Conservation (phyloP, 768 basidiomycete species). For the Agrocybe pediades region DNA sequence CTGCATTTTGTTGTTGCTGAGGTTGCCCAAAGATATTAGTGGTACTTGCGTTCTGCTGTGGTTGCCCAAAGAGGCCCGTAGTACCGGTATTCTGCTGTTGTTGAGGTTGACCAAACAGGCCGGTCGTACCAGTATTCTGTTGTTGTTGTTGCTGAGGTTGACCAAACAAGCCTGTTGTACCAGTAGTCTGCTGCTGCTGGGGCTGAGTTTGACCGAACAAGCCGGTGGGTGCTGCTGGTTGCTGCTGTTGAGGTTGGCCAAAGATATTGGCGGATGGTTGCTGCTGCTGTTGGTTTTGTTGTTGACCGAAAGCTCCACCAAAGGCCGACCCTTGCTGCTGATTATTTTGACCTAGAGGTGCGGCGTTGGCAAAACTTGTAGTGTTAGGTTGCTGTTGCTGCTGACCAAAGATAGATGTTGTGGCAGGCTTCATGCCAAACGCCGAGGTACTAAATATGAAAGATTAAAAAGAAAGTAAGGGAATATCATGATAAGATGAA, state of each 20-base stretch:
- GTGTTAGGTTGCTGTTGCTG: constrained; percentile 21
- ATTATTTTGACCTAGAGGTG: constrained; percentile 15
- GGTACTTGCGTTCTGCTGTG: constrained; percentile 21
- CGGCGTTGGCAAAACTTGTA: constrained; percentile 7
- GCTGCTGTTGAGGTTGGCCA: constrained; percentile 15
- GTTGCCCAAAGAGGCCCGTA: constrained; percentile 32
- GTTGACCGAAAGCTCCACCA: constrained; percentile 27
- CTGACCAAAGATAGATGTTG: constrained; percentile 40
- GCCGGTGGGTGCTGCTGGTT: neutral
- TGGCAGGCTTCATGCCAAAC: constrained; percentile 41
- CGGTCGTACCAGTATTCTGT: constrained; percentile 19
- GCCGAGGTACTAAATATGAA: constrained; percentile 26
- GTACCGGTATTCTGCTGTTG: constrained; percentile 20
- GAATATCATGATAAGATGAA: neutral
- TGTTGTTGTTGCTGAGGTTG: constrained; percentile 27
- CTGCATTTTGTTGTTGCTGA: constrained; percentile 24
- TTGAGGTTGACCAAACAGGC: constrained; percentile 35
- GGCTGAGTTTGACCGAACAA: constrained; percentile 31
- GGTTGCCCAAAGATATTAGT: constrained; percentile 33
- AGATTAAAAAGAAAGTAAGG: neutral
- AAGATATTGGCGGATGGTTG: constrained; percentile 9
- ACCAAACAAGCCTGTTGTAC: constrained; percentile 12
- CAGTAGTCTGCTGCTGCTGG: constrained; percentile 28
- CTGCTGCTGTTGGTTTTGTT: constrained; percentile 28
- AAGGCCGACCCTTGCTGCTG: constrained; percentile 17